Base-by-base conservation (phyloP, 495 filamentous ascomycete genomes). In the Penicillium ucsense region DNA sequence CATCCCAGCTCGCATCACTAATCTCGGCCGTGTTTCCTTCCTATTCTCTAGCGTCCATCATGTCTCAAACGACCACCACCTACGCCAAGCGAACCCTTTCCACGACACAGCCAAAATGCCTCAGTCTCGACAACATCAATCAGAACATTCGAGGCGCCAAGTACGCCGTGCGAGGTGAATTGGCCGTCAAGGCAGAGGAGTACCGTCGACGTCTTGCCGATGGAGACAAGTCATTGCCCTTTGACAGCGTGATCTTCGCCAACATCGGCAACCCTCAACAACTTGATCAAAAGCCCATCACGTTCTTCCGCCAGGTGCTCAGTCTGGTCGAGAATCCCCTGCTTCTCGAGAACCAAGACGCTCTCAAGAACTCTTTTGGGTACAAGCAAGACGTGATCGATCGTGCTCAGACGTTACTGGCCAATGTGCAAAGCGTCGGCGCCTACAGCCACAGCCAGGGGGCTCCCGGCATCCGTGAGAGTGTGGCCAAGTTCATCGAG, bases 221-320 rank as follows among this genome's bases (percentile, higher is more conserved):
- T 47, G 77, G 72, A 41, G 76, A 80, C 58, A 74, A 79, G 53
- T 63, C 69, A 47, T 76, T 97, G 38, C 92, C 92, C 29, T 98
- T 98, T 63, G 76, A 86, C 52, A 75, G 85, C 50, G 82, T 98
- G 58, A 91, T 98, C 67, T 88, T 85, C 45, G 92, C 92, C 66
- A 98, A 98, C 67, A 98, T 98, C 62, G 92, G 94, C 54, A 98
- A 98, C 71, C 92, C 94, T 5, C 92, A 98, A 63, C 94, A 97
- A 69, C 83, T 98, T 46, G 92, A 94, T 69, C 92, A 98, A 75
- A 92, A 95, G 75, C 92, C 92, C 55, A 89, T 98, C 60, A 97
- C 91, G 54, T 98, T 94, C 77, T 94, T 98, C 83, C 83, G 92
- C 47, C 94, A 98, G 71, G 94, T 97, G 8, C 76, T 94, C 60